Evolutionary conservation across 2,329 filamentous ascomycete genomes (phyloP), one percentile per base, ranked within the genome.

Genomic region (Grosmannia huntii): DNA sequence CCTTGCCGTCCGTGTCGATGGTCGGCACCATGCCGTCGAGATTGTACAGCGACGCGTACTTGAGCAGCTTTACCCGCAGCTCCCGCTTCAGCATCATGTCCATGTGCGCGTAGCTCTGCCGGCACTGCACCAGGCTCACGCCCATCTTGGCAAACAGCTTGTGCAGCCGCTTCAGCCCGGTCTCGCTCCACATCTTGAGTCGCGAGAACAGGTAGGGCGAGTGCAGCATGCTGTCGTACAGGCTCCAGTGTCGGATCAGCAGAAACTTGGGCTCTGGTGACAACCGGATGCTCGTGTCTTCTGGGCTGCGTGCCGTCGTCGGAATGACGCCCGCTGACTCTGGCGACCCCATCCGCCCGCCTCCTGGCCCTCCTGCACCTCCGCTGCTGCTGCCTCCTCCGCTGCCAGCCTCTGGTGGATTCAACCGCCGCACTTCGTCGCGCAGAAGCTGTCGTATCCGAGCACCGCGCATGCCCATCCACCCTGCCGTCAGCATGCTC

Each of bases 91-190:
- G 76, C 71, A 95, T 86, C 84, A 96, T 95, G 71, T 97, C 92
- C 91, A 99, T 97, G 70, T 99, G 94, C 0, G 90, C 90, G 69
- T 97, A 99, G 68, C 85, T 92, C 71, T 97, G 94, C 66, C 90
- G 91, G 73, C 91, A 96, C 72, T 99, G 92, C 5, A 86, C 87
- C 44, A 97, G 76, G 67, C 89, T 95, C 58, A 99, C 89, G 36
- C 94, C 94, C 92, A 99, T 99, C 72, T 97, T 99, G 50, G 94
- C 94, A 3, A 99, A 79, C 0, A 99, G 80, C 68, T 97, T 97
- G 71, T 96, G 89, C 23, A 99, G 76, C 56, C 92, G 83, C 69
- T 95, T 95, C 57, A 89, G 80, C 3, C 94, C 94, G 55, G 81
- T 82, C 62, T 97, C 94, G 60, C 86, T 95, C 92, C 94, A 99